Evolutionary conservation across 306 rosid genomes (phyloP), one percentile per base, ranked within the genome.

Genomic region (Fragaria iinumae): DNA sequence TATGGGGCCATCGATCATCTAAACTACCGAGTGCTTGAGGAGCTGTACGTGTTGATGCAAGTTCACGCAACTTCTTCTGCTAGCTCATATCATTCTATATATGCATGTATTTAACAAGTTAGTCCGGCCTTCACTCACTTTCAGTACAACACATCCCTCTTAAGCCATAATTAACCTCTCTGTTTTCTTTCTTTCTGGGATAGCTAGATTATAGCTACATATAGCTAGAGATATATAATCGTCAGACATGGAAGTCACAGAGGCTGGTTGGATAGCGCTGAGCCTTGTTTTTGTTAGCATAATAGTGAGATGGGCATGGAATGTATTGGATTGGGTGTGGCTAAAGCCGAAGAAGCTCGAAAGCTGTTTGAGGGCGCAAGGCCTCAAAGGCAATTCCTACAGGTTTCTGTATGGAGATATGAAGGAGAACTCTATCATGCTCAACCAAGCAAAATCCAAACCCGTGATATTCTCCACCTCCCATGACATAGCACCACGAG

Each of bases 361-460:
- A 59, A 59, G 36, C 2, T 59, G 34, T 25, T 5, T 59, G 17
- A 59, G 84, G 44, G 12, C 38, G 13, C 85, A 91, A 79, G 88
- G 93, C 2, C 69, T 87, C 25, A 0, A 55, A 0, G 93, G 88
- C 4, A 87, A 87, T 39, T 62, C 88, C 11, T 91, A 91, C 21
- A 79, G 74, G 55, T 0, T 88, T 38, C 39, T 76, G 10, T 20
- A 45, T 56, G 92, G 90, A 0, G 92, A 86, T 69, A 0, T 41
- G 32, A 86, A 73, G 7, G 78, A 84, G 8, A 29, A 56, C 27
- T 14, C 71, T 6, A 64, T 67, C 63, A 75, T 82, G 82, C 6
- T 11, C 25, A 44, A 67, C 1, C 47, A 87, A 73, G 89, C 89
- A 1, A 60, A 0, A 2, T 82, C 89, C 18, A 85, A 73, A 68